Evolutionary conservation across 148 eudicot genomes (phyloP), one percentile per base, ranked within the genome.

Genomic region (Rhododendron mucronatum): DNA sequence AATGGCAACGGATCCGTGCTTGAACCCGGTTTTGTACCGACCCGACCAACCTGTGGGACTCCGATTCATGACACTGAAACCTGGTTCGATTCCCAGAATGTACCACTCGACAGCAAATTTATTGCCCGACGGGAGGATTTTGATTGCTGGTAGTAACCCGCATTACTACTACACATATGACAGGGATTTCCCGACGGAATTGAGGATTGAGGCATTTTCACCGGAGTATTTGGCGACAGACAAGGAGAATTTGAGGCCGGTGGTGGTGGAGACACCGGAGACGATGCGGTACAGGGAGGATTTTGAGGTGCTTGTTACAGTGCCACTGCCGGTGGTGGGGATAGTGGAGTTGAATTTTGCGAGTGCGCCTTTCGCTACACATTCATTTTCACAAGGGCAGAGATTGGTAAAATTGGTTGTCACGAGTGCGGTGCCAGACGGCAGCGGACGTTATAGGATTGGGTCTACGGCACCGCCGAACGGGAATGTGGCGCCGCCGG

Each of bases 361-460:
- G 26, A 96, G 88, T 83, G 97, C 99, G 2, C 99, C 99, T 0
- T 95, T 95, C 83, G 91, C 95, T 0, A 96, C 99, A 0, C 99
- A 96, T 84, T 96, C 99, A 7, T 96, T 94, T 41, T 96, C 99
- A 3, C 99, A 96, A 71, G 99, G 99, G 48, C 98, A 95, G 88
- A 87, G 99, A 88, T 81, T 96, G 82, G 97, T 96, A 83, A 96
- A 96, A 84, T 82, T 96, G 81, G 86, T 41, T 15, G 59, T 53
- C 59, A 53, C 59, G 0, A 53, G 20, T 3, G 59, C 20, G 1
- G 59, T 53, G 59, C 20, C 53, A 12, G 15, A 53, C 5, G 59
- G 0, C 5, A 53, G 20, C 20, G 6, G 20, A 53, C 59, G 20
- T 2, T 53, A 53, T 4, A 53, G 59, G 20, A 15, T 53, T 53